Percentiles rank a stretch among this genome's conserved stretches.
These are phyloP conservation scores for Lentinula lateritia DNA, from an alignment of 768 basidiomycete genomes.

Conservation along the genomic window DNA sequence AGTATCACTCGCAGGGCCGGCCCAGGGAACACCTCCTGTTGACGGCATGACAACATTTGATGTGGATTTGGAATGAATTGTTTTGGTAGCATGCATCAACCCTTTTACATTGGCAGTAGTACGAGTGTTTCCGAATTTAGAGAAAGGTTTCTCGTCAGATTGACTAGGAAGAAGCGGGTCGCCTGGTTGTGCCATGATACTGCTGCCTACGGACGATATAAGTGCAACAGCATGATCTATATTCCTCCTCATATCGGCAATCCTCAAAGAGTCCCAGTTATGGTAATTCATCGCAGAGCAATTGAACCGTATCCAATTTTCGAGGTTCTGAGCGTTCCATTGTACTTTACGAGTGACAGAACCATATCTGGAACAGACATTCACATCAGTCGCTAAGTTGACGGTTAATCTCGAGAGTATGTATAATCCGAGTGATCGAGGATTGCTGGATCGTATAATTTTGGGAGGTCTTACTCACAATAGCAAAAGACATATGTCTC, in stretches of 20 bases:
- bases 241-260: conserved; percentile 39
- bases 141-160: neutral
- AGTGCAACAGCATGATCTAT: conserved; percentile 48
- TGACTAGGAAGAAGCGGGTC: neutral
- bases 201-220: neutral
- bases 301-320: conserved; percentile 49
- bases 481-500: conserved; percentile 64
- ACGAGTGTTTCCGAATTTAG: neutral
- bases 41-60: neutral
- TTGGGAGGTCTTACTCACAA: conserved; percentile 32
- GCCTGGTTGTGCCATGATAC: neutral
- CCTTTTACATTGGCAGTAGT: neutral
- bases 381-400: neutral
- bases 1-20: conserved; percentile 1
- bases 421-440: neutral
- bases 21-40: neutral
- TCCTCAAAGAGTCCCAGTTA: conserved; percentile 37
- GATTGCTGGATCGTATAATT: neutral
- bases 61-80: neutral
- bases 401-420: too few relatives aligned
- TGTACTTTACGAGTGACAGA: conserved; percentile 41
- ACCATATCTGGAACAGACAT: conserved; percentile 40
- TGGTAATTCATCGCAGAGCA: conserved; percentile 65
- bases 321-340: conserved; percentile 52
- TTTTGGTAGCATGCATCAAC: neutral